Conservation (phyloP, 2,329 filamentous ascomycete species). For the Monilinia polystroma region DNA sequence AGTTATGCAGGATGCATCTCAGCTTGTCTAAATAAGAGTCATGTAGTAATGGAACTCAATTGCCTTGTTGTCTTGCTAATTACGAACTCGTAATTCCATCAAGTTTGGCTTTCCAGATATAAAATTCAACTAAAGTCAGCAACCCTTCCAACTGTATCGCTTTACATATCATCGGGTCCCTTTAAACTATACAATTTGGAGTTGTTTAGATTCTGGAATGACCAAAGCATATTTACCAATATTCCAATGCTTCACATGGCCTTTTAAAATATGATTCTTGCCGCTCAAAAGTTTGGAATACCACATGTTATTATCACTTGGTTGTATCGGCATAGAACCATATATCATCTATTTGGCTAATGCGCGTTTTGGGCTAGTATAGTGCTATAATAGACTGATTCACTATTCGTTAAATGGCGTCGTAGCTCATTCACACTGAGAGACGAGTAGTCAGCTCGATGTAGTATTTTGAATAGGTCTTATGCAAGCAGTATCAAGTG, state of each 20-base stretch:
- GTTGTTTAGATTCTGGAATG: not conserved
- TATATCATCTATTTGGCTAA: not conserved
- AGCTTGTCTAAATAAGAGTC: not conserved
- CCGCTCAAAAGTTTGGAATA: not conserved
- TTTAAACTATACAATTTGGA: not conserved
- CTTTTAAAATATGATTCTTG: not conserved
- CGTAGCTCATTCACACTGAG: not conserved
- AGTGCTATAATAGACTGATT: not conserved
- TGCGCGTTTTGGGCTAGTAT: too few species aligned
- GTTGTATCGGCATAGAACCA: not conserved
- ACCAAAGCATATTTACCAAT: not conserved
- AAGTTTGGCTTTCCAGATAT: not conserved
- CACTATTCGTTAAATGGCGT: not conserved
- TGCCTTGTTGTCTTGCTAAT: not conserved
- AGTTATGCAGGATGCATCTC: not conserved
- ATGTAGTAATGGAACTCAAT: not conserved
- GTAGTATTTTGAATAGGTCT: not conserved
- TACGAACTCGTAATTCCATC: not conserved
- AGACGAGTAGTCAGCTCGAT: not conserved
- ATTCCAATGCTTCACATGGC: not conserved
- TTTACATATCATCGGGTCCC: not conserved
- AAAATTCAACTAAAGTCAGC: too few species aligned
- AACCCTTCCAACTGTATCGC: too few species aligned
- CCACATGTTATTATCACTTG: not conserved
- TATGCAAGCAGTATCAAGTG: not conserved